phyloP scores from a whole-genome alignment of 495 filamentous ascomycete genomes.

The Penicillium turbatum region DNA sequence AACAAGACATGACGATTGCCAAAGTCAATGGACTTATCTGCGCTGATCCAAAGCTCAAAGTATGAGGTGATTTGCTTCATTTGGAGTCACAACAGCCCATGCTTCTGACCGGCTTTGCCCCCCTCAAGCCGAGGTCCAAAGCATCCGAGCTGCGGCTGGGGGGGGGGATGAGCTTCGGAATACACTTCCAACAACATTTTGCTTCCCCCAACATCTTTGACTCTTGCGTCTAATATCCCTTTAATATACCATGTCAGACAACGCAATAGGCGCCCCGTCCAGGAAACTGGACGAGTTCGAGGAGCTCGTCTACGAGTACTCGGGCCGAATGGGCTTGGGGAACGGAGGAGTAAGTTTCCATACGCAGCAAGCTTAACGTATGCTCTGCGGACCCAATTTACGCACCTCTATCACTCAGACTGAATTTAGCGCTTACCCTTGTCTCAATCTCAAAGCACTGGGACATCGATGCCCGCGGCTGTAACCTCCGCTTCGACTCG shows the following conservation, averaged over 20 bases:
- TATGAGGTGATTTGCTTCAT: neutral
- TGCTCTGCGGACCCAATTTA: neutral
- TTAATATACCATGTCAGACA: conserved; percentile 18
- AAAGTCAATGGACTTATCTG: neutral
- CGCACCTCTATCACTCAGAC: neutral
- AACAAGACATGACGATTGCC: neutral
- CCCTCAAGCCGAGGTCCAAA: conserved; percentile 6
- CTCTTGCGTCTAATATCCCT: neutral
- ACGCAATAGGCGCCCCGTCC: conserved; percentile 19
- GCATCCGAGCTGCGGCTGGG: conserved; percentile 3
- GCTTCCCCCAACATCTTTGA: neutral
- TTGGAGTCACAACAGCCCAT: neutral
- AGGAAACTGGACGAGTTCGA: conserved; percentile 35
- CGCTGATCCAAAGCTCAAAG: neutral
- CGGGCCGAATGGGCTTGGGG: conserved; percentile 19
- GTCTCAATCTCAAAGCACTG: conserved; percentile 26
- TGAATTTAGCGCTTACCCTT: neutral
- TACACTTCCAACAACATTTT: neutral
- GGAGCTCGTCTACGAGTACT: conserved; percentile 30
- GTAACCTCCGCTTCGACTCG: conserved; percentile 41
- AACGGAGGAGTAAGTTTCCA: conserved; percentile 19
- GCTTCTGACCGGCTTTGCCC: neutral
- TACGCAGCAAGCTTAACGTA: neutral
- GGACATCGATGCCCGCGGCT: conserved; percentile 29
- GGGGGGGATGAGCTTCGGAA: neutral